A percentile compares a stretch with the other conserved stretches of the same genome.
phyloP scores from a whole-genome alignment of 2,329 filamentous ascomycete genomes.

The Taxawa tesnikishii region DNA sequence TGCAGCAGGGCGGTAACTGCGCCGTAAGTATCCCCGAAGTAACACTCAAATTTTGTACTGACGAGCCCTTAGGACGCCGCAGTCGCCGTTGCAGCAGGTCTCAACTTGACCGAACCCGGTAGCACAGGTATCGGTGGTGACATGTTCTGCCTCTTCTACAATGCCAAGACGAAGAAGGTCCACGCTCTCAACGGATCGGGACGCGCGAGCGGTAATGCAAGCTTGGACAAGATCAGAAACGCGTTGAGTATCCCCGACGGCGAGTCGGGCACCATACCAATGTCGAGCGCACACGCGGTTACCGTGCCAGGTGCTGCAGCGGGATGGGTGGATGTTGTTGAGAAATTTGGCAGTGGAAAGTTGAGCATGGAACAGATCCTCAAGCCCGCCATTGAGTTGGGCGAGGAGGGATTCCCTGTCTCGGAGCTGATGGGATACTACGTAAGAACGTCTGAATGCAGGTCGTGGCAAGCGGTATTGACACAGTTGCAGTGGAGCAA shows the following conservation, averaged over 20 bases:
- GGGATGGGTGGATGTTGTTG: slow-evolving; percentile 83
- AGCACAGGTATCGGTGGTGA: slow-evolving; percentile 95
- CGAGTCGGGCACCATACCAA: slow-evolving; percentile 51
- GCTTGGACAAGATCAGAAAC: slow-evolving; percentile 56
- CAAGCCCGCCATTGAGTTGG: slow-evolving; percentile 70
- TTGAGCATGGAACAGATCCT: slow-evolving; percentile 66
- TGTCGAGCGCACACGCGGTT: slow-evolving; percentile 64
- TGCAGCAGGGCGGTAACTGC: slow-evolving; percentile 85
- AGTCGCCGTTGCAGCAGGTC: slow-evolving; percentile 79
- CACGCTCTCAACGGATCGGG: slow-evolving; percentile 87
- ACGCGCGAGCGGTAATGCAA: slow-evolving; percentile 58
- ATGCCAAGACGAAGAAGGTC: slow-evolving; percentile 69
- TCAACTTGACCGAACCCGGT: slow-evolving; percentile 88
- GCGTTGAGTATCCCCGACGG: slow-evolving; percentile 55
- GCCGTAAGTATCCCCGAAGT: slow-evolving; percentile 50
- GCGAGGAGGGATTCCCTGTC: slow-evolving; percentile 81
- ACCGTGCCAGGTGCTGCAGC: slow-evolving; percentile 85
- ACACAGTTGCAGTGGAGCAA: slow-evolving; percentile 55
- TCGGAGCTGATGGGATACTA: slow-evolving; percentile 61
- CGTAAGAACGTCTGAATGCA: slow-evolving; percentile 38
- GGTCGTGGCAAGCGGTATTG: not conserved
- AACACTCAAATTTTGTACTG: slow-evolving; percentile 5
- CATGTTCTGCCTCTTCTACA: slow-evolving; percentile 91
- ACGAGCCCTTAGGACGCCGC: slow-evolving; percentile 63
- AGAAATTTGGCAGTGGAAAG: slow-evolving; percentile 81